phyloP scores from a whole-genome alignment of 352 stramenopile genomes.

The Phytopythium montanum region DNA sequence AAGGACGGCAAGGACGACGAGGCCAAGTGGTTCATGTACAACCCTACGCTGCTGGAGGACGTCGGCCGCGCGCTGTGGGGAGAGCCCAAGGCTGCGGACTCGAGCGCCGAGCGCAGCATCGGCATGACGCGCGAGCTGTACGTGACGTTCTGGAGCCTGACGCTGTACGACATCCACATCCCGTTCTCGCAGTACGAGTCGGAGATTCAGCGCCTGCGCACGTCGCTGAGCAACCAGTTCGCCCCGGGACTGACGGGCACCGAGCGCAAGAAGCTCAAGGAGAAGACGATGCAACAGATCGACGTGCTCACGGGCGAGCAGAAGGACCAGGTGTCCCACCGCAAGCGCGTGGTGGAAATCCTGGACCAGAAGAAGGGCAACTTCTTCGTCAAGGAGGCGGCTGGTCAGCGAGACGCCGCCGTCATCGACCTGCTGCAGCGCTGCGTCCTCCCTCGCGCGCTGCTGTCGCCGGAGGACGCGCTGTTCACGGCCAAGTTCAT shows the following conservation, averaged over 20 bases:
- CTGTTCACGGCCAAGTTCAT: conserved; percentile 86
- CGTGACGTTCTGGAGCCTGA: conserved; percentile 83
- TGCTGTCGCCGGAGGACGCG: conserved; percentile 82
- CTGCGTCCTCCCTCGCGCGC: conserved; percentile 70
- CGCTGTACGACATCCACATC: conserved; percentile 85
- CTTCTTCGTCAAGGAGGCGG: conserved; percentile 51
- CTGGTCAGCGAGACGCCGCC: conserved; percentile 36
- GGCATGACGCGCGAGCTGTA: conserved; percentile 78
- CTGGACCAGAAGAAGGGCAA: conserved; percentile 64
- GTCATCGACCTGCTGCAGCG: conserved; percentile 75
- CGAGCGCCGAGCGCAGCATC: conserved; percentile 24
- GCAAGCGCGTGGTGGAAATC: conserved; percentile 79
- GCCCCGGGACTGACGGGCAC: conserved; percentile 25
- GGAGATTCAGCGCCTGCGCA: conserved; percentile 72
- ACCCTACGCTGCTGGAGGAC: conserved; percentile 51
- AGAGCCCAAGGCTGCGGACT: conserved; percentile 1
- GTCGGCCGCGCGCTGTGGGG: conserved; percentile 35
- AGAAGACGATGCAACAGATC: conserved; percentile 74
- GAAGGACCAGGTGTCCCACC: conserved; percentile 82
- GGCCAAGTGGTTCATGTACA: conserved; percentile 69
- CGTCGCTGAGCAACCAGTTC: conserved; percentile 33
- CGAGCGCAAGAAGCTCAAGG: conserved; percentile 82
- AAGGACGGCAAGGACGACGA: conserved; percentile 10
- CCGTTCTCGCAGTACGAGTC: conserved; percentile 84
- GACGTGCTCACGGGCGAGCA: conserved; percentile 83